Percentiles rank a stretch among this genome's conserved stretches.
These are phyloP conservation scores for Leucocoprinus leucothites DNA, from an alignment of 768 basidiomycete species.

Conservation along the genomic window DNA sequence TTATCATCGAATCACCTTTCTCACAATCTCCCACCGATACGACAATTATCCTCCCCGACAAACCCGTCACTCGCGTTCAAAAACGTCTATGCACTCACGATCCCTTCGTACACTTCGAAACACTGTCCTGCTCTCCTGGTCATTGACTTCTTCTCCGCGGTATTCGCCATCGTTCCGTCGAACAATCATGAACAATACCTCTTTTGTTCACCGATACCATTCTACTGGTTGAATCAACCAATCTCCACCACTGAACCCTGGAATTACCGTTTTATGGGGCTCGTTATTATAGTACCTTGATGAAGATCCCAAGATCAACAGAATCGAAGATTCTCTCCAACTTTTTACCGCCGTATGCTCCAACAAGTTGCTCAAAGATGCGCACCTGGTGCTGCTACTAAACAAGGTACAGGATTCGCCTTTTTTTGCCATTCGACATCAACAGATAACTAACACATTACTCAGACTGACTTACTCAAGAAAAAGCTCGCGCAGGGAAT, in stretches of 20 bases:
- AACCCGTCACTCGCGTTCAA: not conserved
- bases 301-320: slow-evolving; percentile 75
- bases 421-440: not conserved
- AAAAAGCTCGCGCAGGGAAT: slow-evolving; percentile 68
- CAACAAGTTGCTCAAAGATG: slow-evolving; percentile 69
- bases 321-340: slow-evolving; percentile 80
- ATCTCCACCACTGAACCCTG: no score
- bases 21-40: no score
- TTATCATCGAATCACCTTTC: not conserved
- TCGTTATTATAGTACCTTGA: slow-evolving; percentile 61
- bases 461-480: slow-evolving; percentile 67
- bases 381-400: slow-evolving; percentile 71
- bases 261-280: no score
- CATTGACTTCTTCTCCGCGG: no score
- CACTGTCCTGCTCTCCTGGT: no score
- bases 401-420: slow-evolving; percentile 66
- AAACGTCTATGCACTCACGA: no score
- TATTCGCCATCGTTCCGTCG: no score
- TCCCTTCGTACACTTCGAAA: no score
- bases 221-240: no score
- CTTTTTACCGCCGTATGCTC: slow-evolving; percentile 74
- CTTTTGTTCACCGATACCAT: no score
- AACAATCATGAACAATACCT: no score
- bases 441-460: not conserved
- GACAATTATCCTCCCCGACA: not conserved